phyloP scores from a whole-genome alignment of 495 filamentous ascomycete species.

The Acidomyces sp. region DNA sequence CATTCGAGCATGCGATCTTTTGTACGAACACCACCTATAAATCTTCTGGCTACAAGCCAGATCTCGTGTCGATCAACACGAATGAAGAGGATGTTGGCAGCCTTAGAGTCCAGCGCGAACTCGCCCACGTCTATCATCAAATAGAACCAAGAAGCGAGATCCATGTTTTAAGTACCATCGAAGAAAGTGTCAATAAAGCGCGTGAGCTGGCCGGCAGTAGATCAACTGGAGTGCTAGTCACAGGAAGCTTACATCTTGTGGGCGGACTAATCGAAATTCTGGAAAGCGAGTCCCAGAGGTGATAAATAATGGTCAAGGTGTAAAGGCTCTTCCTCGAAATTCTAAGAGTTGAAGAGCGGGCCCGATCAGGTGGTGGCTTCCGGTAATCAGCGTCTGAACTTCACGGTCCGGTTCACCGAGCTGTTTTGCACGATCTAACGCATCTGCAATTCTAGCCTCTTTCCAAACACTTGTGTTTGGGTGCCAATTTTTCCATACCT shows the following conservation, averaged over 20 bases:
- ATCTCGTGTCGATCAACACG: conserved; percentile 65
- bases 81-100: conserved; percentile 52
- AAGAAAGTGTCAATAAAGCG: conserved; percentile 66
- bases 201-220: conserved; percentile 36
- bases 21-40: conserved; percentile 78
- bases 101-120: conserved; percentile 57
- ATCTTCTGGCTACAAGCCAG: conserved; percentile 52
- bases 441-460: conserved; percentile 3
- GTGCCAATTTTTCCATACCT: conserved; percentile 1
- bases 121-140: conserved; percentile 58
- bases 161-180: conserved; percentile 60
- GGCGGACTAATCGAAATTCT: conserved; percentile 68
- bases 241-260: conserved; percentile 82
- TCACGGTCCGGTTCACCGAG: not conserved
- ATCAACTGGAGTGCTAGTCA: conserved; percentile 41
- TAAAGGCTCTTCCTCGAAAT: not conserved
- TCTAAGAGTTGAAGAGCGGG: conserved; percentile 3
- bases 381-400: conserved; percentile 8
- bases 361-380: conserved; percentile 15
- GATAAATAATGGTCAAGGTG: not conserved
- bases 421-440: not conserved
- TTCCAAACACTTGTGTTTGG: conserved; percentile 4
- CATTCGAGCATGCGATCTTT: conserved; percentile 75
- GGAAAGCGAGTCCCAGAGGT: conserved; percentile 33
- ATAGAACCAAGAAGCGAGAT: conserved; percentile 51